Evolutionary conservation across 225 moss, liverwort and hornwort species (phyloP).

Genomic region (Physcomitrium patens): DNA sequence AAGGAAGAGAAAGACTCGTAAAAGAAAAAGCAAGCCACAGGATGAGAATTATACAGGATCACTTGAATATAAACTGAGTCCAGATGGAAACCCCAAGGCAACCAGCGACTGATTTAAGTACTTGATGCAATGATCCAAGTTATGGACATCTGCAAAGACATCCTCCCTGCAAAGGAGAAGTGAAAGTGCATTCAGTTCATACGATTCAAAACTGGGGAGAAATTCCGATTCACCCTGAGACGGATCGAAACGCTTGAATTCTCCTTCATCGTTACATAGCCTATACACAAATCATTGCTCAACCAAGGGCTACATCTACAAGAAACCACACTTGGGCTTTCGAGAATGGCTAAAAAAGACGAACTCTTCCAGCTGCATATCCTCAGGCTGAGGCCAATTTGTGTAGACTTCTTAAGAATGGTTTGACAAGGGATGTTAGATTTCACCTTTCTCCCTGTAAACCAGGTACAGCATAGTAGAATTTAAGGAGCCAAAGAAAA

Average conservation of each 20-base stretch:
- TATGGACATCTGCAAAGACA: slow-evolving; percentile 82
- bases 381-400: neutral
- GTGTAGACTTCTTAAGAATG: neutral
- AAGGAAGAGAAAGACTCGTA: neutral
- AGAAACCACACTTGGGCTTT: slow-evolving; percentile 12
- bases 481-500: neutral
- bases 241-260: slow-evolving; percentile 5
- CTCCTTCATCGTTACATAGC: slow-evolving; percentile 17
- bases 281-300: neutral
- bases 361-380: slow-evolving; percentile 14
- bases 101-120: slow-evolving; percentile 84
- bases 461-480: neutral
- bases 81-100: slow-evolving; percentile 84
- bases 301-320: slow-evolving; percentile 15
- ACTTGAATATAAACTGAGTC: slow-evolving; percentile 71
- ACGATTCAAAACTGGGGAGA: slow-evolving; percentile 21
- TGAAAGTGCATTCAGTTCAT: slow-evolving; percentile 15
- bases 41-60: slow-evolving; percentile 66
- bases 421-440: neutral
- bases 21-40: too few relatives aligned
- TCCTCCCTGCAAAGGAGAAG: slow-evolving; percentile 63
- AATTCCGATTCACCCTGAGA: slow-evolving; percentile 5
- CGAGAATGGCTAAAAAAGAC: slow-evolving; percentile 20
- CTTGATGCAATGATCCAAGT: slow-evolving; percentile 94
- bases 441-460: neutral